These are phyloP conservation scores for Tylopilus plumbeoviolaceoides DNA, from an alignment of 768 basidiomycete genomes.

Conservation along the genomic window DNA sequence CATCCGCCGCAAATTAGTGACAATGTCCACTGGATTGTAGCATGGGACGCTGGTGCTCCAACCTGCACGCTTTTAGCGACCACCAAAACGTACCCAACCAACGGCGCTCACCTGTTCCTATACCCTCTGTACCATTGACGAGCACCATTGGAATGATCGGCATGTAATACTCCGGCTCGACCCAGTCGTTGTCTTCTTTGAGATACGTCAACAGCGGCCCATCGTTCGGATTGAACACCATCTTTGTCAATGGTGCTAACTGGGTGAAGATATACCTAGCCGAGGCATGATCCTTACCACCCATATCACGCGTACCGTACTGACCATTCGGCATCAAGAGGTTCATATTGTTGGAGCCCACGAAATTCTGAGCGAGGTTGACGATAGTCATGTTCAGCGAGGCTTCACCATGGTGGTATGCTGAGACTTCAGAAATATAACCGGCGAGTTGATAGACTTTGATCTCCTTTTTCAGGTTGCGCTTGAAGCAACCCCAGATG, in stretches of 20 bases:
- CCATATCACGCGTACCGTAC: constrained; percentile 89
- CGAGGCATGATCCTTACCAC: constrained; percentile 95
- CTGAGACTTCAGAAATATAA: constrained; percentile 90
- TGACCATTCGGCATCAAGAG: constrained; percentile 86
- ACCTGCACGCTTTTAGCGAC: constrained; percentile 42
- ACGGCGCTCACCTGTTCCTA: constrained; percentile 78
- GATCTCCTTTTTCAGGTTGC: constrained; percentile 87
- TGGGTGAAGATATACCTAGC: constrained; percentile 95
- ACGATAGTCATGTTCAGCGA: constrained; percentile 88
- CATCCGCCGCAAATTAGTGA: constrained; percentile 78
- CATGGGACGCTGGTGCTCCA: constrained; percentile 94
- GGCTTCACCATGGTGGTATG: constrained; percentile 95
- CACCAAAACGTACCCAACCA: not conserved
- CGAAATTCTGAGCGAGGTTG: constrained; percentile 89
- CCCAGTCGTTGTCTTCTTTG: constrained; percentile 77
- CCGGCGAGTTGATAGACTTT: constrained; percentile 97
- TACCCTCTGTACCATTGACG: constrained; percentile 94
- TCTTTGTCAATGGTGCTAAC: constrained; percentile 66
- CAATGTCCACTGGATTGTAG: constrained; percentile 90
- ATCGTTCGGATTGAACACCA: constrained; percentile 78
- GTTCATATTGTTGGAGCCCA: constrained; percentile 95
- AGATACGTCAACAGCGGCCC: constrained; percentile 81
- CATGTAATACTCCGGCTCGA: constrained; percentile 95
- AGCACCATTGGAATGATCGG: constrained; percentile 86
- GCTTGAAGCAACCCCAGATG: constrained; percentile 93